Conservation (phyloP, 2,329 filamentous ascomycete genomes). For the Alternaria ventricosa region DNA sequence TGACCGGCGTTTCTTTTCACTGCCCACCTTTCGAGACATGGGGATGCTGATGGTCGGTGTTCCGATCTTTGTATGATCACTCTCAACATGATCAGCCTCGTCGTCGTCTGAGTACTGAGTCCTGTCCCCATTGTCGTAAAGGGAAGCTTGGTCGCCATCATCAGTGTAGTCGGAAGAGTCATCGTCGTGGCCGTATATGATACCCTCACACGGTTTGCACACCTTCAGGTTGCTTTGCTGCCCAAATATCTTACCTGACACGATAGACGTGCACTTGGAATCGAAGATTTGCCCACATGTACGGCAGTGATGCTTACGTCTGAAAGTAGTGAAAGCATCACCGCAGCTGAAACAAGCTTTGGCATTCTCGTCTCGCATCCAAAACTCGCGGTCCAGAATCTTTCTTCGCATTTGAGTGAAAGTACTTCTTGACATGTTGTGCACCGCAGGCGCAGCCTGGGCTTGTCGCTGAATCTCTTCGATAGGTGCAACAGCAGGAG, state of each 20-base stretch:
- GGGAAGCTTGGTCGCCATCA: constrained; percentile 70
- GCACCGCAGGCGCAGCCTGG: constrained; percentile 27
- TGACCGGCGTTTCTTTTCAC: constrained; percentile 82
- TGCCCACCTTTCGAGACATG: constrained; percentile 69
- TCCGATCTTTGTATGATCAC: constrained; percentile 52
- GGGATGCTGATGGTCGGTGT: constrained; percentile 71
- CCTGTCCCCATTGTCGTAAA: constrained; percentile 52
- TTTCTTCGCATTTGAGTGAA: constrained; percentile 76
- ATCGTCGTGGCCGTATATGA: constrained; percentile 89
- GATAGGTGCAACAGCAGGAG: constrained; percentile 39
- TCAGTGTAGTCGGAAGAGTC: constrained; percentile 91
- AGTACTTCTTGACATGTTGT: constrained; percentile 50
- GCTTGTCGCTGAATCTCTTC: constrained; percentile 37
- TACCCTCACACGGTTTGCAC: constrained; percentile 89
- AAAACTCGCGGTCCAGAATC: constrained; percentile 92
- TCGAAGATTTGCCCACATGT: constrained; percentile 98
- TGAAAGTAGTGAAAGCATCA: constrained; percentile 88
- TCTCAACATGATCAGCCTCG: constrained; percentile 37
- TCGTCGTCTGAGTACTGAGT: constrained; percentile 29
- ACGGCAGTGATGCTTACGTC: constrained; percentile 95
- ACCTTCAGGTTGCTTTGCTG: constrained; percentile 84
- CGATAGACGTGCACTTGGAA: constrained; percentile 91
- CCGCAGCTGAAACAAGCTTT: constrained; percentile 96
- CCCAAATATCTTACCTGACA: constrained; percentile 85
- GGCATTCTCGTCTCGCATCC: constrained; percentile 99